A percentile compares a stretch with the other conserved stretches of the same genome.
Evolutionary conservation across 257 asterid species (phyloP).

Genomic region (Solanum pinnatisectum): DNA sequence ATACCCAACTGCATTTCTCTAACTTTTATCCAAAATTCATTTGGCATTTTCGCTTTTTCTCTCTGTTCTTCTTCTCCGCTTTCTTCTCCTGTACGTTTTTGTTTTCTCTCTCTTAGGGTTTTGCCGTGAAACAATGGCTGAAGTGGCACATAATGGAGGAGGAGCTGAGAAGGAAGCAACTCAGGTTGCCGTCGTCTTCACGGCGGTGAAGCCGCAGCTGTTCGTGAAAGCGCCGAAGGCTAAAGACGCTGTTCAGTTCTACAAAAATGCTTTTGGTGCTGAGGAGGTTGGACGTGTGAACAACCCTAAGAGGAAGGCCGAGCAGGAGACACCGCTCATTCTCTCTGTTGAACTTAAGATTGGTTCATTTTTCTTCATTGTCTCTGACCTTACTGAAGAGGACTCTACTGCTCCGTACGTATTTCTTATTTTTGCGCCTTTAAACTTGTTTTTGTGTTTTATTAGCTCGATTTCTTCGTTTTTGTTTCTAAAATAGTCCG

Average conservation of each 20-base stretch:
- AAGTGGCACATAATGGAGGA: constrained; percentile 24
- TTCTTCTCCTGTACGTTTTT: neutral
- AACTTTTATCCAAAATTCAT: neutral
- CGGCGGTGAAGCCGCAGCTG: constrained; percentile 55
- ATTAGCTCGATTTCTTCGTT: neutral
- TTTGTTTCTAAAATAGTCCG: neutral
- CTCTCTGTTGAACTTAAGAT: constrained; percentile 61
- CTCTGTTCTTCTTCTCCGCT: constrained; percentile 8
- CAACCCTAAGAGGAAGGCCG: constrained; percentile 79
- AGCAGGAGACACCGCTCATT: constrained; percentile 67
- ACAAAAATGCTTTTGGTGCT: constrained; percentile 82
- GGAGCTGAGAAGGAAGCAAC: constrained; percentile 23
- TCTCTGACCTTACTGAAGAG: constrained; percentile 51
- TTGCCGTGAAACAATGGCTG: constrained; percentile 18
- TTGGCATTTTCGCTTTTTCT: neutral
- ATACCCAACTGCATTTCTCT: neutral
- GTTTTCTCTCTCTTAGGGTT: neutral
- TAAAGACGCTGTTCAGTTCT: constrained; percentile 66
- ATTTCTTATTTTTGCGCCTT: neutral
- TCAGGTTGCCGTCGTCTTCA: constrained; percentile 24
- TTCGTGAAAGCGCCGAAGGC: constrained; percentile 63
- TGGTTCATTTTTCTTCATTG: constrained; percentile 43
- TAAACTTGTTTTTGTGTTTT: neutral
- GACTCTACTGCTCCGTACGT: constrained; percentile 43
- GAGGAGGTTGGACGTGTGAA: constrained; percentile 65